Percentiles rank a stretch among this genome's conserved stretches.
phyloP scores from a whole-genome alignment of 495 filamentous ascomycete species.

The Oleoguttula mirabilis region DNA sequence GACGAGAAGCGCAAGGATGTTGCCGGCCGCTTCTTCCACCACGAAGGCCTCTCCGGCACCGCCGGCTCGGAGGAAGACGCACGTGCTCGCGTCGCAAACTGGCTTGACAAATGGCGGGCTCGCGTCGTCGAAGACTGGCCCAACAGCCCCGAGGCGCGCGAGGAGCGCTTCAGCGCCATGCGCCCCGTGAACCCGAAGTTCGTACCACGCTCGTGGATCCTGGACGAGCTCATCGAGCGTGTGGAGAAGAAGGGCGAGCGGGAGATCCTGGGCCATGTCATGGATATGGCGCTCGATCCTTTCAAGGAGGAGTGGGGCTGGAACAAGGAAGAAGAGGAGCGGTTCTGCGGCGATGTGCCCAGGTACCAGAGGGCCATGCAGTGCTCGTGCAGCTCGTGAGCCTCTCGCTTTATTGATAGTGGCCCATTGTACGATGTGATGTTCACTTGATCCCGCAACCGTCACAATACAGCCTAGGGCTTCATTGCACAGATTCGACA shows the following conservation, averaged over 20 bases:
- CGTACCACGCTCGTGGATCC: constrained; percentile 74
- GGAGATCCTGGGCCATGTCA: constrained; percentile 57
- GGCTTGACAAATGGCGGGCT: constrained; percentile 60
- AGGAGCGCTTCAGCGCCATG: constrained; percentile 58
- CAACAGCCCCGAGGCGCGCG: constrained; percentile 34
- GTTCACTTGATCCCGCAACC: too few species aligned
- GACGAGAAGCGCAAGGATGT: constrained; percentile 44
- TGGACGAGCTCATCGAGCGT: constrained; percentile 80
- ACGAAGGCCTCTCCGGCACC: constrained; percentile 46
- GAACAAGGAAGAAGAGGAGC: constrained; percentile 57
- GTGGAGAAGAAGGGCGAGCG: constrained; percentile 78
- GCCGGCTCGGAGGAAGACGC: constrained; percentile 49
- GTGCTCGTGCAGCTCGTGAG: constrained; percentile 65
- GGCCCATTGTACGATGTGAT: too few species aligned
- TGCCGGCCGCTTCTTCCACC: constrained; percentile 59
- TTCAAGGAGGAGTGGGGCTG: constrained; percentile 68
- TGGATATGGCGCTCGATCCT: constrained; percentile 69
- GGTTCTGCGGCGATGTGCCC: constrained; percentile 84
- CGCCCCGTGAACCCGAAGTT: constrained; percentile 84
- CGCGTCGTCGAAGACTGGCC: constrained; percentile 64
- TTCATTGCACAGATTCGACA: too few species aligned
- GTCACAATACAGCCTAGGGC: too few species aligned
- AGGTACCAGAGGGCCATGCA: constrained; percentile 64
- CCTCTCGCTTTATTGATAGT: not conserved
- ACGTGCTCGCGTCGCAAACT: constrained; percentile 51